Percentiles rank a stretch among this genome's conserved stretches.
Evolutionary conservation across 805 yeast species (phyloP).

Genomic region (Kluyveromyces nonfermentans): DNA sequence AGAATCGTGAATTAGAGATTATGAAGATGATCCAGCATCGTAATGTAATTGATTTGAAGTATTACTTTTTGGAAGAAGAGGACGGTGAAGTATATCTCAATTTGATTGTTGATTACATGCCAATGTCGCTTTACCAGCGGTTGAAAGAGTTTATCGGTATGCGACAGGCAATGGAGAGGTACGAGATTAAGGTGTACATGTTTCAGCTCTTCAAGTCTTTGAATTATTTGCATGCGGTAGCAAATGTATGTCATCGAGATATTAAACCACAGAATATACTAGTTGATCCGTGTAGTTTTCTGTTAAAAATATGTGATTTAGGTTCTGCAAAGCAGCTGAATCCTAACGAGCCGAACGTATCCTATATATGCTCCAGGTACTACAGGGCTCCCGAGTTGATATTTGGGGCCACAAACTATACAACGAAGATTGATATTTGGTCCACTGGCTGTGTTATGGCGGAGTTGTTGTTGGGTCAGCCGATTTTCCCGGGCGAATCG

Average conservation of each 20-base stretch:
- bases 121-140: conserved; percentile 92
- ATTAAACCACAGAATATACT: conserved; percentile 86
- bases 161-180: conserved; percentile 72
- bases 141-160: conserved; percentile 73
- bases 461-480: conserved; percentile 89
- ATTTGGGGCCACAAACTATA: conserved; percentile 93
- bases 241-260: conserved; percentile 86
- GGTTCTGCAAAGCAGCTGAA: conserved; percentile 90
- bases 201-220: conserved; percentile 67
- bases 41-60: conserved; percentile 78
- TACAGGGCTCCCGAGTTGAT: conserved; percentile 97
- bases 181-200: conserved; percentile 81
- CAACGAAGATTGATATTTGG: conserved; percentile 96
- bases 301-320: conserved; percentile 89
- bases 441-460: conserved; percentile 98
- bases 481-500: conserved; percentile 94
- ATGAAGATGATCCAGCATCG: conserved; percentile 85
- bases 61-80: conserved; percentile 68
- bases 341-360: conserved; percentile 88
- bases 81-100: conserved; percentile 59
- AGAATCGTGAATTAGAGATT: conserved; percentile 89
- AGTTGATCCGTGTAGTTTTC: conserved; percentile 77
- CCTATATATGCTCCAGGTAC: conserved; percentile 92
- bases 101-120: conserved; percentile 82
- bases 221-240: conserved; percentile 65